Evolutionary conservation across 1,284 basidiomycete species (phyloP).

Genomic region (Austroboletus olivaceoglutinosus): DNA sequence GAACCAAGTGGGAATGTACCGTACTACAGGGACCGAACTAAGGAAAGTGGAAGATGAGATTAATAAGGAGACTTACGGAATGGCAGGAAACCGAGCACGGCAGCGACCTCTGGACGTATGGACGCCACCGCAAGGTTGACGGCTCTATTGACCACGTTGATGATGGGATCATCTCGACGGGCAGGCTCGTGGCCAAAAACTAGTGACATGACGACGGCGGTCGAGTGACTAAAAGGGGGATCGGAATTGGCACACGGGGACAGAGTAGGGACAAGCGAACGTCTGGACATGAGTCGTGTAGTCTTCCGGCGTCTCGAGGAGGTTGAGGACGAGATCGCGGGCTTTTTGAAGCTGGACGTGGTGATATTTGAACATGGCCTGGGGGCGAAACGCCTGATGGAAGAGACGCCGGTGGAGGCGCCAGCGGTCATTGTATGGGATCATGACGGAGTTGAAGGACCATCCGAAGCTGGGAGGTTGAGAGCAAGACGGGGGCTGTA

Average conservation of each 20-base stretch:
- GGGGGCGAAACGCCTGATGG: slow-evolving; percentile 27
- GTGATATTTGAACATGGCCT: slow-evolving; percentile 22
- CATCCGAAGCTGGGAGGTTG: slow-evolving; percentile 25
- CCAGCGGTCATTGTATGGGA: slow-evolving; percentile 29
- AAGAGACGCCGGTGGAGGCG: slow-evolving; percentile 31
- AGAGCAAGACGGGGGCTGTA: neutral
- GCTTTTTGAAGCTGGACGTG: slow-evolving; percentile 27
- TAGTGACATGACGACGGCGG: slow-evolving; percentile 30
- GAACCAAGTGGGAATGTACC: slow-evolving; percentile 28
- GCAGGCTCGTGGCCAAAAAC: slow-evolving; percentile 30
- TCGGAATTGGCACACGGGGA: neutral
- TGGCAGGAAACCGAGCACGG: slow-evolving; percentile 28
- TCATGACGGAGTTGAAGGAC: slow-evolving; percentile 30
- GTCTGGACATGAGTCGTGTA: slow-evolving; percentile 26
- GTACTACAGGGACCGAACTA: slow-evolving; percentile 15
- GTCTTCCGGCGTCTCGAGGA: slow-evolving; percentile 21
- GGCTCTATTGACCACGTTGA: slow-evolving; percentile 23
- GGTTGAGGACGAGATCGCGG: slow-evolving; percentile 25
- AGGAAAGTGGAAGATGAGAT: neutral
- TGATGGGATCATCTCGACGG: slow-evolving; percentile 26
- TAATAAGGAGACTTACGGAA: slow-evolving; percentile 17
- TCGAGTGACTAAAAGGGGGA: slow-evolving; percentile 20
- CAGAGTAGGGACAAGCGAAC: slow-evolving; percentile 11
- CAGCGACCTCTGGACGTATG: slow-evolving; percentile 28
- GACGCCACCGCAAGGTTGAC: slow-evolving; percentile 18